These are phyloP conservation scores for Lactarius hatsudake DNA, from an alignment of 768 basidiomycete species.

Conservation along the genomic window DNA sequence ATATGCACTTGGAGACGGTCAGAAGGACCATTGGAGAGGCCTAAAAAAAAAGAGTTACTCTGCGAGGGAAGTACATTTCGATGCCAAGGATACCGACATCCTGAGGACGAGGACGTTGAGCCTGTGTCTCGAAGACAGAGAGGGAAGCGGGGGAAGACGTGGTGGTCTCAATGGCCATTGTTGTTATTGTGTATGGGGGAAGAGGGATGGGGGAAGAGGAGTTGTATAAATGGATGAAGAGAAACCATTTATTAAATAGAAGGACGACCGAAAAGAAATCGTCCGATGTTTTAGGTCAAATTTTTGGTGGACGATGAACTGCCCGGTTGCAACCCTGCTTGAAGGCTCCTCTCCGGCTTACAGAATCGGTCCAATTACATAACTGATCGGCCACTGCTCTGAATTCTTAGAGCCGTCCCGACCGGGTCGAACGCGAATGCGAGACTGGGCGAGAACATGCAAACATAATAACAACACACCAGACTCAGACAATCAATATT, in stretches of 20 bases:
- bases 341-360: conserved; percentile 11
- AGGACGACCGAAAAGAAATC: conserved; percentile 9
- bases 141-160: conserved; percentile 11
- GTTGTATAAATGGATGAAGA: background rate
- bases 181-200: background rate
- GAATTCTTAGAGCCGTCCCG: conserved; percentile 12
- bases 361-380: conserved; percentile 12
- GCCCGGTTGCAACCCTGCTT: background rate
- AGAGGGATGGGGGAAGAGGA: background rate
- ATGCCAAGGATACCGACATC: conserved; percentile 29
- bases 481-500: conserved; percentile 9
- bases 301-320: background rate
- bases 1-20: conserved; percentile 68
- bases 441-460: background rate
- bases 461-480: background rate
- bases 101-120: conserved; percentile 26
- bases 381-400: conserved; percentile 16
- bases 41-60: background rate
- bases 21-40: background rate
- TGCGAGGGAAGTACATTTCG: conserved; percentile 29
- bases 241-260: conserved; percentile 21
- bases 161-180: conserved; percentile 28
- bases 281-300: conserved; percentile 28
- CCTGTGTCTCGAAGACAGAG: conserved; percentile 26
- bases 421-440: conserved; percentile 24